A percentile compares a stretch with the other conserved stretches of the same genome.
phyloP scores from a whole-genome alignment of 2,329 filamentous ascomycete species.

The Ophiocordyceps robertsii region DNA sequence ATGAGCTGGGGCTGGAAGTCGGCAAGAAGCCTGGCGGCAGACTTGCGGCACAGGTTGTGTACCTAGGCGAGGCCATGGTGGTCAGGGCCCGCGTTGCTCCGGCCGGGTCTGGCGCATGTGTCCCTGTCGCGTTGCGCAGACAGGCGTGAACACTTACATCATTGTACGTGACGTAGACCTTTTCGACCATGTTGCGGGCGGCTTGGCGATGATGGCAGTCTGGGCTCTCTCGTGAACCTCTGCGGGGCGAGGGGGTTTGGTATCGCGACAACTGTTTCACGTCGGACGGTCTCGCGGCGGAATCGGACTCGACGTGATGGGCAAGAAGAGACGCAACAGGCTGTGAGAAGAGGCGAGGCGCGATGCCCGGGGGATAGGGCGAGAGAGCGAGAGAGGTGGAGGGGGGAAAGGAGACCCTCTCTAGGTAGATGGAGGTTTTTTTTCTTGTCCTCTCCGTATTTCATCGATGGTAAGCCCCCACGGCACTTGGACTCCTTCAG shows the following conservation, averaged over 20 bases:
- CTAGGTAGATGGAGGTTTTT: too few relatives aligned
- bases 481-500: too few relatives aligned
- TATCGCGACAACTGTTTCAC: background rate
- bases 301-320: background rate
- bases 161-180: conserved; percentile 85
- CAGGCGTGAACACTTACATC: conserved; percentile 45
- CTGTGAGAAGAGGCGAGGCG: background rate
- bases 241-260: background rate
- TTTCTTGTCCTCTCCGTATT: too few relatives aligned
- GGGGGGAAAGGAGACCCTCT: background rate
- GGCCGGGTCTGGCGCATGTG: background rate
- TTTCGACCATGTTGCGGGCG: conserved; percentile 56
- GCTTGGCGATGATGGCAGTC: conserved; percentile 1
- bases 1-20: conserved; percentile 89
- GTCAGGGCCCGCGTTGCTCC: conserved; percentile 3
- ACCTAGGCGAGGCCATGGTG: conserved; percentile 42
- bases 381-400: conserved; percentile 1
- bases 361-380: conserved; percentile 5
- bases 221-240: background rate
- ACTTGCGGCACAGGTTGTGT: conserved; percentile 90
- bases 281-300: background rate
- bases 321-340: background rate
- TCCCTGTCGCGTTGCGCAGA: background rate
- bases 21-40: conserved; percentile 67
- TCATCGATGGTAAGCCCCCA: too few relatives aligned